These are phyloP conservation scores for Remersonia thermophila DNA, from an alignment of 2,329 filamentous ascomycete species.

Conservation along the genomic window DNA sequence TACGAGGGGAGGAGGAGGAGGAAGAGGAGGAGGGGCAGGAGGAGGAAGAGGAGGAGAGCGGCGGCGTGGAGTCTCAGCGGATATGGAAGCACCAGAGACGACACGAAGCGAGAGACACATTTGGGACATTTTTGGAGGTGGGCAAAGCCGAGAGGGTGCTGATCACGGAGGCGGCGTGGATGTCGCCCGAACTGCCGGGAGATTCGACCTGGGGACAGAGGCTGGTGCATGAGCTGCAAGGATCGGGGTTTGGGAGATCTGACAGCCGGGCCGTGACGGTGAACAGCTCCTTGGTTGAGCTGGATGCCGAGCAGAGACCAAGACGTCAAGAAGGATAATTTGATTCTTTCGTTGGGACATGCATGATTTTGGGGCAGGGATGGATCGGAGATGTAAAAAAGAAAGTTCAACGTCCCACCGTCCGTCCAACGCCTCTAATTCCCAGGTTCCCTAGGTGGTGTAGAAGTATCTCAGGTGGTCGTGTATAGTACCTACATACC, in stretches of 20 bases:
- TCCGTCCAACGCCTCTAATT: too few relatives aligned
- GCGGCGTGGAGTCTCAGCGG: too few relatives aligned
- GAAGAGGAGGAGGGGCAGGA: not conserved
- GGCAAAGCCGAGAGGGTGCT: constrained; percentile 1
- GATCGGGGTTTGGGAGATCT: constrained; percentile 1
- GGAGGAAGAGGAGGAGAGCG: constrained; percentile 1
- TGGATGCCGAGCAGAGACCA: constrained; percentile 3
- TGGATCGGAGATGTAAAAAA: too few relatives aligned
- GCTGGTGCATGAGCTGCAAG: constrained; percentile 6
- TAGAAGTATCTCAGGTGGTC: too few relatives aligned
- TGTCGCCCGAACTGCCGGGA: constrained; percentile 8
- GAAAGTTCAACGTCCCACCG: too few relatives aligned
- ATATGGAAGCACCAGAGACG: too few relatives aligned
- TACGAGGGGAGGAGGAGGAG: not conserved
- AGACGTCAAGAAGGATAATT: too few relatives aligned
- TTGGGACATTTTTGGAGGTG: constrained; percentile 3
- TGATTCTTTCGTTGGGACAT: too few relatives aligned
- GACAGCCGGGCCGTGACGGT: constrained; percentile 1
- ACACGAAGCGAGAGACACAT: constrained; percentile 2
- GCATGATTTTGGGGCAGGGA: too few relatives aligned
- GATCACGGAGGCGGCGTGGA: constrained; percentile 2
- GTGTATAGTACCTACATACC: too few relatives aligned
- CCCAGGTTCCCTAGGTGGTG: too few relatives aligned
- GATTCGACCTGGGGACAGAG: constrained; percentile 6
- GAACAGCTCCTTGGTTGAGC: constrained; percentile 9